A percentile compares a stretch with the other conserved stretches of the same genome.
Evolutionary conservation across 2,329 filamentous ascomycete species (phyloP).

Genomic region (Chaetomium sp.): DNA sequence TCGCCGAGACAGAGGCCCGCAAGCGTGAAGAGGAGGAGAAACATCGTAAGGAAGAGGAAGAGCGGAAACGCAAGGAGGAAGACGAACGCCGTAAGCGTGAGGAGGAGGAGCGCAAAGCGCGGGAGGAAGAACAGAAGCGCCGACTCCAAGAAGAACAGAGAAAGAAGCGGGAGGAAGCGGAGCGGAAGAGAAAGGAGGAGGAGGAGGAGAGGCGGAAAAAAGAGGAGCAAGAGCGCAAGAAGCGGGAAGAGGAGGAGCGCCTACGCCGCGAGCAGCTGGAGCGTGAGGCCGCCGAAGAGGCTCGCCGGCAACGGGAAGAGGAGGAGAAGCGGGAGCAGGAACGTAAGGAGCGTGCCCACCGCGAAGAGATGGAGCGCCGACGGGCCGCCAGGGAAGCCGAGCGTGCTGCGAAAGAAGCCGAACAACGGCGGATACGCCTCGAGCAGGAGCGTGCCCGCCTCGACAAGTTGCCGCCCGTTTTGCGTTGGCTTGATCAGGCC

Average conservation of each 20-base stretch:
- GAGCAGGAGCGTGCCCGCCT: constrained; percentile 50
- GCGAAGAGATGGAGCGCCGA: constrained; percentile 41
- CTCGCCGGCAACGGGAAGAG: constrained; percentile 40
- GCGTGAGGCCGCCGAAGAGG: constrained; percentile 31
- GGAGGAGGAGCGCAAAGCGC: constrained; percentile 25
- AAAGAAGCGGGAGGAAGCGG: constrained; percentile 26
- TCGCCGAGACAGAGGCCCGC: constrained; percentile 21
- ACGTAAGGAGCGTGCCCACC: constrained; percentile 45
- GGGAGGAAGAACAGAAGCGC: constrained; percentile 31
- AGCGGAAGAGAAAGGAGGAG: constrained; percentile 26
- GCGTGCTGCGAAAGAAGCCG: constrained; percentile 45
- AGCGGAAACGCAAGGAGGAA: constrained; percentile 27
- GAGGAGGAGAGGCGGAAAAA: constrained; percentile 24
- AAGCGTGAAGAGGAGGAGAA: constrained; percentile 26
- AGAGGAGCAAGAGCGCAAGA: constrained; percentile 28
- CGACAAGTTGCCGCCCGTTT: constrained; percentile 51
- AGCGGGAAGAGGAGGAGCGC: constrained; percentile 31
- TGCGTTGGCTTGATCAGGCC: constrained; percentile 53
- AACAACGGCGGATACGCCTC: constrained; percentile 43
- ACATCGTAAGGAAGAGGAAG: constrained; percentile 29
- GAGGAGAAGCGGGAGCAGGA: constrained; percentile 45
- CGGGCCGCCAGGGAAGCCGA: constrained; percentile 34
- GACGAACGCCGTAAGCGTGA: constrained; percentile 29
- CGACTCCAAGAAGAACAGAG: constrained; percentile 24
- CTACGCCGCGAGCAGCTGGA: constrained; percentile 26